A percentile compares a stretch with the other conserved stretches of the same genome.
These are phyloP conservation scores for Tilletia caries DNA, from an alignment of 1,284 basidiomycete genomes.

Conservation along the genomic window DNA sequence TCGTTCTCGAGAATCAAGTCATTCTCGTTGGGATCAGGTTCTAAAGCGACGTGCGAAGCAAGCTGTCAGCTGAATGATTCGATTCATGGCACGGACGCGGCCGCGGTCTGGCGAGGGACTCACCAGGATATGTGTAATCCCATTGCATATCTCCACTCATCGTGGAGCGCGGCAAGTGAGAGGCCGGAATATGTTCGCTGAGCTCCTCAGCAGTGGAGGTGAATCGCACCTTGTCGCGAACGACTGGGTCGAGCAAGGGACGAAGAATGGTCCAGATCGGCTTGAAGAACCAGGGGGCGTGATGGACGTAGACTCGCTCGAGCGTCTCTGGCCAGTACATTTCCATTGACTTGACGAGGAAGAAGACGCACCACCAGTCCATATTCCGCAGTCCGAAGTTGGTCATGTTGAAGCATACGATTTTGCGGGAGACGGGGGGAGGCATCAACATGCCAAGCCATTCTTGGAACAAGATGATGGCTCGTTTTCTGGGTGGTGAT, in stretches of 20 bases:
- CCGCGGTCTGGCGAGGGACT: neutral
- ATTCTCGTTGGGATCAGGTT: conserved; percentile 36
- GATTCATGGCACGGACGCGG: neutral
- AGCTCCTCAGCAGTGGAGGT: conserved; percentile 42
- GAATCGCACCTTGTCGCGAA: conserved; percentile 45
- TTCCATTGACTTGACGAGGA: conserved; percentile 50
- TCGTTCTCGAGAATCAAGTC: conserved; percentile 31
- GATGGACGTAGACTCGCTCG: conserved; percentile 44
- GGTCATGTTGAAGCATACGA: conserved; percentile 50
- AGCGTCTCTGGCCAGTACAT: conserved; percentile 44
- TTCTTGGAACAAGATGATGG: conserved; percentile 42
- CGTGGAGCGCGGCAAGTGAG: conserved; percentile 33
- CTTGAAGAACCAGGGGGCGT: conserved; percentile 49
- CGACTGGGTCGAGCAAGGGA: conserved; percentile 45
- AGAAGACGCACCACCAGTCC: conserved; percentile 48
- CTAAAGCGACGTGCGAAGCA: conserved; percentile 10
- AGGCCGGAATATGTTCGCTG: conserved; percentile 31
- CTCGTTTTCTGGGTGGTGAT: conserved; percentile 23
- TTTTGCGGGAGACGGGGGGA: conserved; percentile 43
- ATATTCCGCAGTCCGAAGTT: conserved; percentile 48
- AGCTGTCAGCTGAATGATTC: neutral
- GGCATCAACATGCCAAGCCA: conserved; percentile 39
- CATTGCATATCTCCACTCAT: conserved; percentile 42
- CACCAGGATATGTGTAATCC: conserved; percentile 28
- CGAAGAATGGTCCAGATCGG: conserved; percentile 47